Percentiles rank a stretch among this genome's conserved stretches.
These are phyloP conservation scores for Irpex sp. DNA, from an alignment of 1,284 basidiomycete genomes.

Conservation along the genomic window DNA sequence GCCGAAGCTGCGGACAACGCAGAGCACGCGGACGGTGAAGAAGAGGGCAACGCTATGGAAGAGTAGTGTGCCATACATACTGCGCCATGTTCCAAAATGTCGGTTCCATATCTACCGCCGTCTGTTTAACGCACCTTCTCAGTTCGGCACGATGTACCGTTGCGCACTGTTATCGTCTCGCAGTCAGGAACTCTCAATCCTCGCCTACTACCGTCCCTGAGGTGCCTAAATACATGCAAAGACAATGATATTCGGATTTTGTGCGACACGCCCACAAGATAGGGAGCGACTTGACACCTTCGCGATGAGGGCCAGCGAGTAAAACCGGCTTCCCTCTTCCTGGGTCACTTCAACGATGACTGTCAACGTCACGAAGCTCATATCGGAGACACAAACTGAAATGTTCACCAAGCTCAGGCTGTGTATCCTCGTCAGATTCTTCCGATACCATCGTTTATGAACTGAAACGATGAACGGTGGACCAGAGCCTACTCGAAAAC, in stretches of 20 bases:
- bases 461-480: not conserved
- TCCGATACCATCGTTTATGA: not conserved
- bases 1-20: constrained; percentile 22
- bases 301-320: too few relatives aligned
- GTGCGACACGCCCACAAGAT: not conserved
- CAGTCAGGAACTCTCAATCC: not conserved
- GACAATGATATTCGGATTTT: not conserved
- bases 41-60: constrained; percentile 60
- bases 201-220: too few relatives aligned
- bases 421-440: not conserved
- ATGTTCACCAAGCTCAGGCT: not conserved
- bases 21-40: constrained; percentile 25
- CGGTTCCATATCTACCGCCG: not conserved
- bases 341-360: too few relatives aligned
- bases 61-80: constrained; percentile 31
- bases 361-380: not conserved
- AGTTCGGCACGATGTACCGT: not conserved
- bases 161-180: too few relatives aligned
- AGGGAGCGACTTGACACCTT: not conserved
- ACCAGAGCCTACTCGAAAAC: not conserved
- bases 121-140: not conserved
- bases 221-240: not conserved
- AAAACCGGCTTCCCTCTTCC: too few relatives aligned
- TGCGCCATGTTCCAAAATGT: not conserved
- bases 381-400: not conserved